These are phyloP conservation scores for Fusarium penzigii DNA, from an alignment of 2,329 filamentous ascomycete genomes.

Conservation along the genomic window DNA sequence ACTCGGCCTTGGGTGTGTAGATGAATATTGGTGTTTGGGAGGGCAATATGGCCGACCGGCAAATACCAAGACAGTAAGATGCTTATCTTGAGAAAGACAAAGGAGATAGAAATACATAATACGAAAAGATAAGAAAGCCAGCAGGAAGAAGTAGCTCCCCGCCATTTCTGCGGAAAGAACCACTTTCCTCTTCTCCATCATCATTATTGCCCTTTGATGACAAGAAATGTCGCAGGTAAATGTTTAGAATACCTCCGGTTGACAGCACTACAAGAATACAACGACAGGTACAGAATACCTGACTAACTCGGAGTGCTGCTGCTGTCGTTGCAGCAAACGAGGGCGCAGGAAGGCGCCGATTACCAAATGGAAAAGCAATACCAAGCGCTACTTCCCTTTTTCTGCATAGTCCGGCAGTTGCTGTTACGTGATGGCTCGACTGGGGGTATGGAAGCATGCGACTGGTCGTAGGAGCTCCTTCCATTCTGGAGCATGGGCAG, in stretches of 20 bases:
- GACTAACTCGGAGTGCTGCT: background rate
- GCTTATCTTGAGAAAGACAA: slow-evolving; percentile 34
- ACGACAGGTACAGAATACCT: slow-evolving; percentile 16
- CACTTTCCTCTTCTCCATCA: slow-evolving; percentile 9
- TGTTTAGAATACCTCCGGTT: slow-evolving; percentile 10
- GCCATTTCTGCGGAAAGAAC: background rate
- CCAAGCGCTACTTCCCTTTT: slow-evolving; percentile 29
- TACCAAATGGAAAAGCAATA: slow-evolving; percentile 32
- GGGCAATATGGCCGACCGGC: background rate
- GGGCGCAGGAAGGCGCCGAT: slow-evolving; percentile 31
- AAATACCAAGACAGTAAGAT: slow-evolving; percentile 1
- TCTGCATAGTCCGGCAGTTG: slow-evolving; percentile 33
- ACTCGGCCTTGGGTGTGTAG: background rate
- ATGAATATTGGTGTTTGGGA: too few species aligned
- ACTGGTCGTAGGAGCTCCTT: background rate
- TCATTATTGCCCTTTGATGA: slow-evolving; percentile 10
- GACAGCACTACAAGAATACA: rapidly evolving
- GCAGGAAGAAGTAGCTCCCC: slow-evolving; percentile 21
- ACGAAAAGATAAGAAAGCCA: slow-evolving; percentile 32
- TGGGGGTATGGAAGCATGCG: slow-evolving; percentile 11
- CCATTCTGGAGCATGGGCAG: background rate
- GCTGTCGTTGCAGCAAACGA: background rate
- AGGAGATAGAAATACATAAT: slow-evolving; percentile 45
- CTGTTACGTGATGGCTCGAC: slow-evolving; percentile 33
- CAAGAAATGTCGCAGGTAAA: slow-evolving; percentile 1